Evolutionary conservation across 2,329 filamentous ascomycete species (phyloP), one percentile per base, ranked within the genome.

Genomic region (Elsinoe necatrix): DNA sequence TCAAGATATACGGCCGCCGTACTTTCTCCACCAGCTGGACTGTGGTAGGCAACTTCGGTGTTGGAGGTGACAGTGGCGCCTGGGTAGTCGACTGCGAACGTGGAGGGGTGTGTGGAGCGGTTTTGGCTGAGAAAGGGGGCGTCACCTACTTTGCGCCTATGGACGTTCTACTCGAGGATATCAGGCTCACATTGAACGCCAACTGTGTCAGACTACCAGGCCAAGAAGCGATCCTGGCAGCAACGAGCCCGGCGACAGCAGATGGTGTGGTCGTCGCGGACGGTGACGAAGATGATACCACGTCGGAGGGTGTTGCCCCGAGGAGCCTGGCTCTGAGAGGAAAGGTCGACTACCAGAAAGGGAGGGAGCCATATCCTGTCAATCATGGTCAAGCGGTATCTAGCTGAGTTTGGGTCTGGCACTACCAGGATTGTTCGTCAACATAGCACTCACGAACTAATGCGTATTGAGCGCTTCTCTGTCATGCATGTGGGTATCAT

Each of bases 81-180:
- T 97, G 92, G 92, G 82, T 97, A 3, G 83, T 96, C 14, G 87
- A 92, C 63, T 85, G 87, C 57, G 78, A 80, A 4, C 78, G 84
- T n/a, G 89, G 89, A 1, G 81, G 84, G 35, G 82, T 96, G 2
- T 93, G 89, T 63, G 92, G 92, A 0, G 92, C 96, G 65, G 88
- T 97, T 0, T 77, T 97, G 11, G 92, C 92, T 0, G 82, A 84
- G 60, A 92, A 87, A 66, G 41, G 41, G 1, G 82, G 82, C 41
- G 84, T 89, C 4, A 90, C 90, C 0, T 97, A 95, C 69, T 93
- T 97, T 60, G 93, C 89, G 60, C 92, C 92, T 0, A 97, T 97
- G 92, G 88, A 96, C 57, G 80, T 96, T 1, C 73, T 95, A 11
- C 77, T 97, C 9, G 81, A 86, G 25, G 92, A 97, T 66, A 95